Base-by-base conservation (phyloP, 2,329 filamentous ascomycete species). In the Pestalotiopsis fici region DNA sequence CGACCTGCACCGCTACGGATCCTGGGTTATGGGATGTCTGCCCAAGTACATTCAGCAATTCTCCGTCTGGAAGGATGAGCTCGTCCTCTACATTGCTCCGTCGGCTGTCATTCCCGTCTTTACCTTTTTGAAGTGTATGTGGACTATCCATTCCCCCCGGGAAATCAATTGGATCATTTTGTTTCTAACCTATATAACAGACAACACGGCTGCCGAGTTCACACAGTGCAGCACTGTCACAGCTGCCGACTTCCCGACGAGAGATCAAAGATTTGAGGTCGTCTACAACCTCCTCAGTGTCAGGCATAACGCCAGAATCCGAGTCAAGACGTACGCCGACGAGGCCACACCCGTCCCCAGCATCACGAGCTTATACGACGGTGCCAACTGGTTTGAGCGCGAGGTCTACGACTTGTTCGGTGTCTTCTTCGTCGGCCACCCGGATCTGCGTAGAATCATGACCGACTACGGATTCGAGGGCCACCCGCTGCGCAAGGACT, bases 41-140 rank as follows among this genome's bases (percentile, higher is more conserved):
- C 97, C 96, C 75, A 98, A 98, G 86, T 98, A 97, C 83, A 89
- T 99, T 75, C 97, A 99, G 85, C 96, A 99, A 84, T 98, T 98
- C 85, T 97, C 95, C 13, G 95, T 99, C 66, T 99, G 96, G 96
- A 99, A 99, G 85, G 96, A 99, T 79, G 96, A 99, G 83, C 90
- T 99, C 78, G 94, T 92, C 74, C 93, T 98, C 80, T 95, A 97
- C 82, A 96, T 98, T 77, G 87, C 93, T 60, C 96, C 96, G 1
- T 84, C 92, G 47, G 96, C 94, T 73, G 90, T 98, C 74, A 89
- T 98, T 73, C 96, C 96, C 50, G 92, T 97, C 75, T 95, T 99
- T 81, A 90, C 88, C 69, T 99, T 99, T 85, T 87, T 99, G 76
- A 98, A 98, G 85, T 89, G 88, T 90, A 78, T 68, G 71, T 37